Evolutionary conservation across 2,329 filamentous ascomycete species (phyloP), one percentile per base, ranked within the genome.

Genomic region (Sarocladium kiliense): DNA sequence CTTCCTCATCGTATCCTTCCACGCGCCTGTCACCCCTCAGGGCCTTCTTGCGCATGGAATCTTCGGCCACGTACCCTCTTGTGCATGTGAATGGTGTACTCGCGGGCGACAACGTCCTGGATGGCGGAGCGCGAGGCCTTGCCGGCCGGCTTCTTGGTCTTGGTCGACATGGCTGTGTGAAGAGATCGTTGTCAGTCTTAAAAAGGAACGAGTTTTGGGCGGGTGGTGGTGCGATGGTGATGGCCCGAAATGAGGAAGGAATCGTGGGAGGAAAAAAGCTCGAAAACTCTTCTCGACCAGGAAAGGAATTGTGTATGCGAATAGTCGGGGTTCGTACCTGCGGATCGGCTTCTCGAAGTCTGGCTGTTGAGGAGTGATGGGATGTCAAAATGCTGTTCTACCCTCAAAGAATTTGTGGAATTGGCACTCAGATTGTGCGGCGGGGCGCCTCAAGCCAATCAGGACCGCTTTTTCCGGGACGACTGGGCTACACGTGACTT

Each of bases 1-100:
- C 41, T 54, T 25, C 34, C 16, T 32, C 34, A 34, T 27, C n/a
- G 39, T 42, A 54, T 62, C 47, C 62, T 59, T 57, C 56, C 21
- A 49, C 55, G 30, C 25, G 26, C 36, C n/a, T 21, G 18, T 9
- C 16, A 41, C 36, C 21, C 44, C 57, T 58, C 51, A 34, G 26
- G 23, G 7, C 27, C 37, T 45, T 34, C 25, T 50, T 54, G 54
- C 23, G 30, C 27, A 11, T 32, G 7, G 45, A 50, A 32, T 42
- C 56, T 55, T 53, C 32, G 39, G 45, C 16, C 60, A 73, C 70
- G 57, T 72, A 74, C 71, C 64, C 93, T 89, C 89, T 96, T 97
- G 90, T 99, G 94, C 71, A 99, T 82, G 86, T 99, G 93, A 82
- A 99, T 97, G 79, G 94, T 99, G 87, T 99, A 99, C 85, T 99